Base-by-base conservation (phyloP, 139 green algal species). In the Pleodorina starrii region DNA sequence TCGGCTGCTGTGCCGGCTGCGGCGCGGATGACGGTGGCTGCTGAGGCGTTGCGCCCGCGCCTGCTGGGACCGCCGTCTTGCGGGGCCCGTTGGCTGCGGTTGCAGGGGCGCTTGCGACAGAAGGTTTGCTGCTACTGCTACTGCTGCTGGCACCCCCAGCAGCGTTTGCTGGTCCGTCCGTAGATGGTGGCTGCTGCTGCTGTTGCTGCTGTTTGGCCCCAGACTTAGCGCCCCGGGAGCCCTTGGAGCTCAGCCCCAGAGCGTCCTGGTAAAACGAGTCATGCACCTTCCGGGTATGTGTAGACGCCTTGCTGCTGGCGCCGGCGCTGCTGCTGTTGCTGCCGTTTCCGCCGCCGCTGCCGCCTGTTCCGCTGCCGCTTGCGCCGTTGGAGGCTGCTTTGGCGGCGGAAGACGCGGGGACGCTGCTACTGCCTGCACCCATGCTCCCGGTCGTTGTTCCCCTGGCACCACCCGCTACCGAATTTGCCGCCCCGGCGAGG, bases 191-290 rank as follows among this genome's bases (percentile, higher is more conserved):
- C 17, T 60, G 73, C 43, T 60, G 73, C 44, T 63, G 74, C 43
- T 63, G 74, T 36, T 54, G 72, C 42, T 35, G 72, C 23, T 77
- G 69, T 25, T 77, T 46, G 69, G 36, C 69, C 1, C n/a, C n/a
- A n/a, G 69, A 12, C 54, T 66, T 66, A 12, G 54, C 7, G 29
- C 54, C 54, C 5, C 36, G 69, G 44, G 29, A 82, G 43, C 12
- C 44, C 44, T 63, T 63, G n/a, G 25, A 51, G 51, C 54, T 66
- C 54, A 27, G 54, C 40, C 40, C 6, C 57, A 76, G 57, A 5
- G 35, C 77, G n/a, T 63, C 81, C 43, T 77, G 36, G 21, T 78
- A 66, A 42, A 87, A 87, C 0, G 81, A 87, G 29, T 87, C 81
- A 25, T 87, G 81, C n/a, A 87, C 81, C 44, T 32, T 23, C 1